These are phyloP conservation scores for Fusarium nygamai DNA, from an alignment of 2,329 filamentous ascomycete genomes.

Conservation along the genomic window DNA sequence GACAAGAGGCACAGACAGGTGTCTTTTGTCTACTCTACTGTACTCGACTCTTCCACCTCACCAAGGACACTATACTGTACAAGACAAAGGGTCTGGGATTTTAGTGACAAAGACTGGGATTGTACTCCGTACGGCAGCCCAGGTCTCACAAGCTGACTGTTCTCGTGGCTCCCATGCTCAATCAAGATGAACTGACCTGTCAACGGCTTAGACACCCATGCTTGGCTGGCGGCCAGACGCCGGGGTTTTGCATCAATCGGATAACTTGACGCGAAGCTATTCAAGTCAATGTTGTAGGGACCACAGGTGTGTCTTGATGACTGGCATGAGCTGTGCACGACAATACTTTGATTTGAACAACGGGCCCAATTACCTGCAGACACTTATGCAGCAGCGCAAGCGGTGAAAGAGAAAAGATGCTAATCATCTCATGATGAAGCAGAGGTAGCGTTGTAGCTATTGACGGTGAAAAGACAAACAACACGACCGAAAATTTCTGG, in stretches of 20 bases:
- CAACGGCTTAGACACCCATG: conserved; percentile 35
- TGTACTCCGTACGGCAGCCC: neutral
- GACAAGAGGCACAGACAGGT: conserved; percentile 2
- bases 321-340: conserved; percentile 21
- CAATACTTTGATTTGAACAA: conserved; percentile 13
- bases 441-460: conserved; percentile 6
- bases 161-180: conserved; percentile 44
- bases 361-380: conserved; percentile 34
- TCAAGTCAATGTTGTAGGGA: conserved; percentile 15
- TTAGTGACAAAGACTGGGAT: conserved; percentile 2
- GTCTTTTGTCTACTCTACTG: neutral
- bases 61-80: neutral
- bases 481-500: neutral
- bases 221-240: conserved; percentile 21
- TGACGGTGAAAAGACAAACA: neutral
- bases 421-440: conserved; percentile 21
- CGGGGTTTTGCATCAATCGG: conserved; percentile 33
- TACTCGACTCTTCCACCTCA: neutral
- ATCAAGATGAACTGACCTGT: conserved; percentile 36
- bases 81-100: conserved; percentile 24
- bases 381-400: conserved; percentile 37
- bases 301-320: conserved; percentile 34
- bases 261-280: conserved; percentile 15
- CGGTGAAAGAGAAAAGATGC: conserved; percentile 36
- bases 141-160: conserved; percentile 34